Conservation (phyloP, 192 early-diverging fungal species). For the Allomyces macrogynus region DNA sequence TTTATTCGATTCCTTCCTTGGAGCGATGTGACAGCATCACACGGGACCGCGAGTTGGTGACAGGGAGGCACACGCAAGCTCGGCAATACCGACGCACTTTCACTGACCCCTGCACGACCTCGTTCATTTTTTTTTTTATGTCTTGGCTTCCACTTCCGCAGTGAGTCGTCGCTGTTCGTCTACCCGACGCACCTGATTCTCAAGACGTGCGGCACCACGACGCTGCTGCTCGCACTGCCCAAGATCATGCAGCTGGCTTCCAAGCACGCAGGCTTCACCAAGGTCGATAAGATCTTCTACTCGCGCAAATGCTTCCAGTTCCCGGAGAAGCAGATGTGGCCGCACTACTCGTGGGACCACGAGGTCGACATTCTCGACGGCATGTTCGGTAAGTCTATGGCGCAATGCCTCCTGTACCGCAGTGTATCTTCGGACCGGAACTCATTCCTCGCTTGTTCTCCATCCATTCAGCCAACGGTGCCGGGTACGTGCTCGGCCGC, state of each 20-base stretch:
- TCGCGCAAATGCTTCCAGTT: constrained; percentile 94
- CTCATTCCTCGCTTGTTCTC: too few relatives aligned
- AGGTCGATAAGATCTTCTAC: constrained; percentile 73
- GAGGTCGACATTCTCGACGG: constrained; percentile 60
- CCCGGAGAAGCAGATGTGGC: constrained; percentile 67
- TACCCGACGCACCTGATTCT: constrained; percentile 86
- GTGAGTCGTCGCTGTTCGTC: constrained; percentile 92
- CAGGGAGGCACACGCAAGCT: too few relatives aligned
- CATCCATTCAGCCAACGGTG: constrained; percentile 26
- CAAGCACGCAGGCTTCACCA: constrained; percentile 26
- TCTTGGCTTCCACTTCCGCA: too few relatives aligned
- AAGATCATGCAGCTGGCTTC: constrained; percentile 65
- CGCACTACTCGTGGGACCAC: constrained; percentile 78
- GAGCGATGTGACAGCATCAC: too few relatives aligned
- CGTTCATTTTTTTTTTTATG: too few relatives aligned
- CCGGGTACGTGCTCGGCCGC: constrained; percentile 81
- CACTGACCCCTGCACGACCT: too few relatives aligned
- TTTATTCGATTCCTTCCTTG: too few relatives aligned
- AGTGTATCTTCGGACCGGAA: too few relatives aligned
- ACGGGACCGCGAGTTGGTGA: too few relatives aligned
- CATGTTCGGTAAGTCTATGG: constrained; percentile 21
- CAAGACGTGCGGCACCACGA: constrained; percentile 97
- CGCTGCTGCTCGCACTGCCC: constrained; percentile 69
- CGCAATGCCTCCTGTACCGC: too few relatives aligned
- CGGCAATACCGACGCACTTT: too few relatives aligned